phyloP scores from a whole-genome alignment of 306 rosid genomes.

The cucumber (Cucumis sativus) region Cucumber_9930_V3 NC_026661.2:15790501-15791000 shows the following conservation, averaged over 20 bases:
- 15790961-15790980: too few relatives aligned
- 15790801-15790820: neutral
- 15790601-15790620: neutral
- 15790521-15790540: neutral
- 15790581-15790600: neutral
- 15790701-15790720: neutral
- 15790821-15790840: neutral
- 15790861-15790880: neutral
- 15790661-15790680: neutral
- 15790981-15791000: too few relatives aligned
- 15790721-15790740: neutral
- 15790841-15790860: neutral
- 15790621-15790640: neutral
- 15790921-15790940: too few relatives aligned
- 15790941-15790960: too few relatives aligned
- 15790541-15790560: slow-evolving; percentile 5
- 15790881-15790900: neutral
- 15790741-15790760: neutral
- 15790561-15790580: slow-evolving; percentile 1
- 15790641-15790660: neutral
- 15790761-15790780: neutral
- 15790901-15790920: too few relatives aligned
- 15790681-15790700: neutral
- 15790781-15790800: too few relatives aligned
- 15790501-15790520: neutral